These are phyloP conservation scores for Globisporangium splendens DNA, from an alignment of 352 stramenopile species.

Conservation along the genomic window DNA sequence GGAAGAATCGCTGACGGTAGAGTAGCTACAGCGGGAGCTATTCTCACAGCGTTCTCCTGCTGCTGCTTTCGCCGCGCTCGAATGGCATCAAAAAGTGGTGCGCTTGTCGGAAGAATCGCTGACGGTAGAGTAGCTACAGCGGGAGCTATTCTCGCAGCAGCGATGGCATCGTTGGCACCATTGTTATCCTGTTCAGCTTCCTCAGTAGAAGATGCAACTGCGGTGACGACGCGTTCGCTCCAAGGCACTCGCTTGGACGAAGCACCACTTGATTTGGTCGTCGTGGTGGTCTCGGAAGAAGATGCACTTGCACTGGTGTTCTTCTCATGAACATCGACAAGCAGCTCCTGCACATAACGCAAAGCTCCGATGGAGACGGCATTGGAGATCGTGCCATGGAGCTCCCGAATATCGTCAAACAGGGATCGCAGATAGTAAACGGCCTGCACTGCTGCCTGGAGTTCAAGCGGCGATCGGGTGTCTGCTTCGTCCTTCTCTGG, in stretches of 20 bases:
- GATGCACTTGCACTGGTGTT: conserved; percentile 14
- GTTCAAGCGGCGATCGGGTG: conserved; percentile 41
- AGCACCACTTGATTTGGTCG: background rate
- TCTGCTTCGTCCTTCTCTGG: conserved; percentile 40
- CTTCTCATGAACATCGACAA: conserved; percentile 38
- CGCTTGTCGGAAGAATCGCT: conserved; percentile 21
- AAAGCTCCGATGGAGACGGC: conserved; percentile 10
- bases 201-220: background rate
- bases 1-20: conserved; percentile 4
- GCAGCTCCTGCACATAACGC: conserved; percentile 30
- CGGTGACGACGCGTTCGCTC: conserved; percentile 16
- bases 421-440: conserved; percentile 24
- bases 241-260: conserved; percentile 24
- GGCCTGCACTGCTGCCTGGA: conserved; percentile 11
- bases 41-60: too few relatives aligned
- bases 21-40: background rate
- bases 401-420: conserved; percentile 32
- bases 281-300: background rate
- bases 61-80: conserved; percentile 31
- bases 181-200: background rate
- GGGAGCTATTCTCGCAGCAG: background rate
- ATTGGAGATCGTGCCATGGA: background rate
- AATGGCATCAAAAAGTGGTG: conserved; percentile 47
- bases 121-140: background rate
- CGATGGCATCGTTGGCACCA: background rate